A percentile compares a stretch with the other conserved stretches of the same genome.
phyloP scores from a whole-genome alignment of 2,329 filamentous ascomycete species.

The Ceratocystis smalleyi region DNA sequence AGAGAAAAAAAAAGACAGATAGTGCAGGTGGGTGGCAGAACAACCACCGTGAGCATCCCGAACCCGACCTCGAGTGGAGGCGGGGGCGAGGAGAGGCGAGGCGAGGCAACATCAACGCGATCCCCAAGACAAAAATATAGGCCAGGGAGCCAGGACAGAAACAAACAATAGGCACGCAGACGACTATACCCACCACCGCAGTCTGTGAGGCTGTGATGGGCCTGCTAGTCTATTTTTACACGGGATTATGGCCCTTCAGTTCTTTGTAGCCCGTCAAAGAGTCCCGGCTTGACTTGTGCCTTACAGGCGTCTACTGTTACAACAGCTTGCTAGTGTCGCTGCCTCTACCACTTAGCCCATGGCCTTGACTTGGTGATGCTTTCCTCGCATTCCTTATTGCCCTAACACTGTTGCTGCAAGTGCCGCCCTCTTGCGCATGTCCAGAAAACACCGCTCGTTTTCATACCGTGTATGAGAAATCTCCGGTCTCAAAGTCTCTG shows the following conservation, averaged over 20 bases:
- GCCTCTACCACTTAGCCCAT: background rate
- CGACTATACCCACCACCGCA: background rate
- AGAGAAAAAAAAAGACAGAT: background rate
- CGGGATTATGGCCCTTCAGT: background rate
- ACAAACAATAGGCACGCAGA: background rate
- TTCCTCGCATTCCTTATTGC: background rate
- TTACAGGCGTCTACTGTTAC: background rate
- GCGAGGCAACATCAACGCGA: background rate
- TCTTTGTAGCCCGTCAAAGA: background rate
- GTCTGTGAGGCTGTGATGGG: background rate
- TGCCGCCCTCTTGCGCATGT: background rate
- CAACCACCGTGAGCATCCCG: background rate
- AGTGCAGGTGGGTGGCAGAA: background rate
- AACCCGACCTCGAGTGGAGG: background rate
- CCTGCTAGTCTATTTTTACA: background rate
- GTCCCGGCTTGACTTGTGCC: background rate
- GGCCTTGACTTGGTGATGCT: background rate
- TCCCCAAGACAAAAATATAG: background rate
- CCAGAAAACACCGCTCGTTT: background rate
- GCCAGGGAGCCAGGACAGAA: background rate
- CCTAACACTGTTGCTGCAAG: background rate
- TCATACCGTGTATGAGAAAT: background rate
- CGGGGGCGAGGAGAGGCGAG: background rate
- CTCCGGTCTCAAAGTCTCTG: conserved; percentile 1
- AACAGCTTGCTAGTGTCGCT: background rate